Base-by-base conservation (phyloP, 1,284 basidiomycete species). In the Sanghuangporus weigelae region DNA sequence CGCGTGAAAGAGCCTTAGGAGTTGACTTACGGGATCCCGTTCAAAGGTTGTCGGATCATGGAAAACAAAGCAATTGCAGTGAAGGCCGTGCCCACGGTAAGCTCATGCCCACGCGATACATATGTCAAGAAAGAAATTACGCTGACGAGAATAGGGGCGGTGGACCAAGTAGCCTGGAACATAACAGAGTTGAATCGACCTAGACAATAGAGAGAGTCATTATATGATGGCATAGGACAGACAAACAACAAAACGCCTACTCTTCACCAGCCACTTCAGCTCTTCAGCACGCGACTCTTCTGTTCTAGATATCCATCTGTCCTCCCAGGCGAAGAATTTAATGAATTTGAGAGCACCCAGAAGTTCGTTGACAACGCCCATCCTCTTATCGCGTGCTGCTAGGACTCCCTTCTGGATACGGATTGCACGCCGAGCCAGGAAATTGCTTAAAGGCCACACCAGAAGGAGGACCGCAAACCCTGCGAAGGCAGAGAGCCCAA, bases 241-340 rank as follows among this genome's bases (percentile, higher is more conserved):
- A 10, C 14, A n/a, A 8, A 19, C 12, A 23, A 49, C 10, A 10
- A 7, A 8, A n/a, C 12, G n/a, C 48, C 3, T 19, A 85, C 84
- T 72, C 79, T 90, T 89, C 61, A 86, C 73, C 77, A 92, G 81
- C 89, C 88, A 92, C 54, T 78, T 71, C 69, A 92, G 78, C 74
- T 92, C 90, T 19, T 76, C 73, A 54, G 78, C 80, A 60, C 89
- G 79, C 6, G 84, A 81, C 31, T 83, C 81, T 69, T 89, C 73
- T 0, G 78, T 79, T 1, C 84, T 78, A 21, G 81, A 72, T 55
- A 91, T 87, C 90, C 90, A 93, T 12, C 81, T 78, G 40, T 85
- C 82, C 69, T 92, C 90, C 90, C 90, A 92, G 3, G 89, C 90
- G 66, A 92, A 92, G 76, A 93, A 91, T 70, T 95, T 95, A 78